These are phyloP conservation scores for Daldinia decipiens DNA, from an alignment of 495 filamentous ascomycete genomes.

Conservation along the genomic window DNA sequence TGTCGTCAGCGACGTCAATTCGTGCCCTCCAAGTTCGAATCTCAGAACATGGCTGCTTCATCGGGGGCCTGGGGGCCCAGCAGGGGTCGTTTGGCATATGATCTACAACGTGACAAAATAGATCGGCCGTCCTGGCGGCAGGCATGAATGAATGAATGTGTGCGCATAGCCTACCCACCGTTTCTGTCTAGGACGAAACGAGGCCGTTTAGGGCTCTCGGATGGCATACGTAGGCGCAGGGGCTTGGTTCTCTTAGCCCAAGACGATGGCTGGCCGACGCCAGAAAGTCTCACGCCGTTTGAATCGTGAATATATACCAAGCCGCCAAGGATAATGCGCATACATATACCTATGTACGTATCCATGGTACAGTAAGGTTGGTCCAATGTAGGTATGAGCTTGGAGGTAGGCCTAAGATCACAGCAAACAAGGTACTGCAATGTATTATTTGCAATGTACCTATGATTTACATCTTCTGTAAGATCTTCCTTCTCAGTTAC, in stretches of 20 bases:
- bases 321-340: conserved; percentile 12
- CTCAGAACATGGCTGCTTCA: no score
- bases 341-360: conserved; percentile 4
- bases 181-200: conserved; percentile 4
- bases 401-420: not conserved
- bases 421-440: not conserved
- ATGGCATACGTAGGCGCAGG: conserved; percentile 5
- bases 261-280: not conserved
- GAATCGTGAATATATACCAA: conserved; percentile 4
- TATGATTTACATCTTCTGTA: not conserved
- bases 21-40: not conserved
- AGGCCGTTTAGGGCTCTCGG: not conserved
- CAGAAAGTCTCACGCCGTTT: not conserved
- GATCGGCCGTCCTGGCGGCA: not conserved
- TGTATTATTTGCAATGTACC: no score
- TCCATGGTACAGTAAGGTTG: conserved; percentile 25
- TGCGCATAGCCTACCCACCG: conserved; percentile 10
- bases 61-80: no score
- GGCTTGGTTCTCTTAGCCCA: conserved; percentile 14
- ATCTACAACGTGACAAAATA: conserved; percentile 9
- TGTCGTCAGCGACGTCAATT: conserved; percentile 22
- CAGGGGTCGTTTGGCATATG: not conserved
- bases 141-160: no score
- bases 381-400: not conserved
- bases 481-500: not conserved